Percentiles rank a stretch among this genome's conserved stretches.
Evolutionary conservation across 2,329 filamentous ascomycete species (phyloP).

Genomic region (Phoma sp.): DNA sequence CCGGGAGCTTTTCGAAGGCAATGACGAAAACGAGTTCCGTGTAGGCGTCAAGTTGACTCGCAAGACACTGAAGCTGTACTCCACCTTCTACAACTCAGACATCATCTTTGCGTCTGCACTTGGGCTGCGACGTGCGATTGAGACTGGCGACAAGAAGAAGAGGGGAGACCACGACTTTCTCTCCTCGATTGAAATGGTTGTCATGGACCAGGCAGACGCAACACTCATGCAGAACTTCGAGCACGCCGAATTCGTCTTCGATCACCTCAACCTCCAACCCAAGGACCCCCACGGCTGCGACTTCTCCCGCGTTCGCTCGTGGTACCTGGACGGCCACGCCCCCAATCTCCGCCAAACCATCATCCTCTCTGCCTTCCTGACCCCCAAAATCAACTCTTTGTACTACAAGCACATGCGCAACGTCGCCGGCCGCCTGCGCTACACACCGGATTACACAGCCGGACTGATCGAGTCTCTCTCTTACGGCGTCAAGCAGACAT

Average conservation of each 20-base stretch:
- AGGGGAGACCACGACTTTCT: slow-evolving; percentile 85
- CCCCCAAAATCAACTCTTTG: slow-evolving; percentile 84
- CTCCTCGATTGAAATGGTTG: slow-evolving; percentile 87
- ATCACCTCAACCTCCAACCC: slow-evolving; percentile 88
- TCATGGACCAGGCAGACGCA: slow-evolving; percentile 91
- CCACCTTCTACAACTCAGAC: slow-evolving; percentile 95
- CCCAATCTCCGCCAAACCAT: slow-evolving; percentile 84
- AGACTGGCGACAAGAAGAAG: slow-evolving; percentile 69
- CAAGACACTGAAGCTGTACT: slow-evolving; percentile 93
- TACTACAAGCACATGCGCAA: slow-evolving; percentile 80
- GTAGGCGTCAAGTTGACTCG: slow-evolving; percentile 96
- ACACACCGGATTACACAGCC: slow-evolving; percentile 70
- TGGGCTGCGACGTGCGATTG: slow-evolving; percentile 88
- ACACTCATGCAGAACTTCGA: slow-evolving; percentile 99
- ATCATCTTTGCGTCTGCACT: slow-evolving; percentile 91
- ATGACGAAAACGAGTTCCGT: slow-evolving; percentile 96
- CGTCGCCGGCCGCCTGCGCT: slow-evolving; percentile 77
- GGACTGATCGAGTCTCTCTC: slow-evolving; percentile 73
- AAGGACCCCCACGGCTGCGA: slow-evolving; percentile 91
- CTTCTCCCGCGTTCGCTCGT: slow-evolving; percentile 85
- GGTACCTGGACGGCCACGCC: slow-evolving; percentile 91
- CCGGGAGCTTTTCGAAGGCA: slow-evolving; percentile 86
- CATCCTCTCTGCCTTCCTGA: slow-evolving; percentile 80
- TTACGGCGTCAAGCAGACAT: slow-evolving; percentile 81
- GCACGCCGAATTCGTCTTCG: slow-evolving; percentile 89